Percentiles rank a stretch among this genome's conserved stretches.
Conservation (phyloP, 805 yeast genomes). For the Dipodascus albidus region DNA sequence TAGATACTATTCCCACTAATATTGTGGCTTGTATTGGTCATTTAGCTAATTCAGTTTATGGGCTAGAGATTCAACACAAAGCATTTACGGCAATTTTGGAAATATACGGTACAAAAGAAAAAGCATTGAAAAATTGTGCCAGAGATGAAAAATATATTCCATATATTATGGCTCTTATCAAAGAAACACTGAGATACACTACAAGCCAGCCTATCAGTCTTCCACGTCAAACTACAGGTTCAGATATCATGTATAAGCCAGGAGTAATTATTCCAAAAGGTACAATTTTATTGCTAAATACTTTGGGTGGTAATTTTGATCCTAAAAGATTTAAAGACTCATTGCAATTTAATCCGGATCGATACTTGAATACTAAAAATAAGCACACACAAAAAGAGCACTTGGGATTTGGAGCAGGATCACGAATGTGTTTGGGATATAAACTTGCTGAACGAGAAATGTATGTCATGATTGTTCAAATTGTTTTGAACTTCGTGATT, state of each 20-base stretch:
- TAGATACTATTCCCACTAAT: constrained; percentile 60
- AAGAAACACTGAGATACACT: constrained; percentile 51
- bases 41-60: constrained; percentile 30
- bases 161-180: constrained; percentile 44
- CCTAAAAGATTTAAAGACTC: constrained; percentile 18
- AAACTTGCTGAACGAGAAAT: constrained; percentile 54
- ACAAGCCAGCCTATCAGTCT: constrained; percentile 58
- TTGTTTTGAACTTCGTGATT: constrained; percentile 41
- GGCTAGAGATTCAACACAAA: constrained; percentile 31
- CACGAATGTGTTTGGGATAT: constrained; percentile 62
- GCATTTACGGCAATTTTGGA: constrained; percentile 34
- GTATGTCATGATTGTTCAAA: constrained; percentile 44
- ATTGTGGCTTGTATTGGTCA: constrained; percentile 52
- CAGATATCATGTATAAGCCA: not conserved
- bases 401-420: constrained; percentile 49
- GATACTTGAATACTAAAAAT: constrained; percentile 14
- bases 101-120: constrained; percentile 18
- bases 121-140: constrained; percentile 20
- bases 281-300: not conserved
- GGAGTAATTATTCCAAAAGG: not conserved
- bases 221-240: constrained; percentile 41
- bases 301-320: constrained; percentile 41
- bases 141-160: constrained; percentile 28
- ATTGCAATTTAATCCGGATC: constrained; percentile 21
- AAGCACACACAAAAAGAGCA: constrained; percentile 18